Evolutionary conservation across 192 early-diverging fungal species (phyloP).

Genomic region (Coemansia sp.): DNA sequence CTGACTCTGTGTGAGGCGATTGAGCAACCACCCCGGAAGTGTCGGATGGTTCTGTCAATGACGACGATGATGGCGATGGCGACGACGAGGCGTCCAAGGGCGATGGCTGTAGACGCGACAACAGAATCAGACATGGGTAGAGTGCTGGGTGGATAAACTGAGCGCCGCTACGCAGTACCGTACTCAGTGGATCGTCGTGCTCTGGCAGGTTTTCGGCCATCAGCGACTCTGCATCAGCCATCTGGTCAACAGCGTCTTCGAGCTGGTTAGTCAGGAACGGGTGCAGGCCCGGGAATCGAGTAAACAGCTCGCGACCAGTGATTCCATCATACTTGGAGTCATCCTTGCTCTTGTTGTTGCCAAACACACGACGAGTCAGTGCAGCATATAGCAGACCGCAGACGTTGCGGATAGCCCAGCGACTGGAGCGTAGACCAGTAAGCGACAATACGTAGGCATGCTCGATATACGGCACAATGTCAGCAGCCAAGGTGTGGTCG

Average conservation of each 20-base stretch:
- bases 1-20: constrained; percentile 38
- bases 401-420: constrained; percentile 94
- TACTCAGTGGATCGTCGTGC: constrained; percentile 14
- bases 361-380: constrained; percentile 81
- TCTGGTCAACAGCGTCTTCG: constrained; percentile 65
- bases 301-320: constrained; percentile 90
- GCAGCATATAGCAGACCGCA: constrained; percentile 92
- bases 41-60: constrained; percentile 11
- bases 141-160: constrained; percentile 81
- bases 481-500: constrained; percentile 77
- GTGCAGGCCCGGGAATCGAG: constrained; percentile 80
- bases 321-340: constrained; percentile 77
- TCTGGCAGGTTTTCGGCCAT: not conserved
- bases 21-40: constrained; percentile 28
- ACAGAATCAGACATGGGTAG: constrained; percentile 87
- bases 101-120: constrained; percentile 80
- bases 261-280: constrained; percentile 79
- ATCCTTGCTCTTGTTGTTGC: constrained; percentile 77
- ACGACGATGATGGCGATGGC: not conserved
- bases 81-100: constrained; percentile 38
- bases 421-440: constrained; percentile 74
- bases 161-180: constrained; percentile 41
- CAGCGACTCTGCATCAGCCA: constrained; percentile 35
- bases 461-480: constrained; percentile 75
- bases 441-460: constrained; percentile 81